phyloP scores from a whole-genome alignment of 805 yeast species.

The Phaffomyces opuntiae region DNA sequence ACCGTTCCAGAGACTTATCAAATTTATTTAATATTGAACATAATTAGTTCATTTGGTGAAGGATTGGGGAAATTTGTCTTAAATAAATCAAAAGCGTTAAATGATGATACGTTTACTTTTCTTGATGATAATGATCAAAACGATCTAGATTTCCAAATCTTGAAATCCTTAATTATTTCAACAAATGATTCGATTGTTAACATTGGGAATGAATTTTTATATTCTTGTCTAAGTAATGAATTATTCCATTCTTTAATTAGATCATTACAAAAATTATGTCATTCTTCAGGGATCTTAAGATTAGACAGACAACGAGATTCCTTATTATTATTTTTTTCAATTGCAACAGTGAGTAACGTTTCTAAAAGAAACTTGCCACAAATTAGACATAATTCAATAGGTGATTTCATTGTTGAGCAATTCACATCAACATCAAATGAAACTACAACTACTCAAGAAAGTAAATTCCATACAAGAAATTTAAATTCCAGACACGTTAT shows the following conservation, averaged over 20 bases:
- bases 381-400: constrained; percentile 33
- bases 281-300: constrained; percentile 72
- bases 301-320: constrained; percentile 51
- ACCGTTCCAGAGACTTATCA: constrained; percentile 54
- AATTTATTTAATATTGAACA: constrained; percentile 46
- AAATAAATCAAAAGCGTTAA: constrained; percentile 27
- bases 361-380: constrained; percentile 17
- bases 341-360: constrained; percentile 36
- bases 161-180: constrained; percentile 25
- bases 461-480: constrained; percentile 30
- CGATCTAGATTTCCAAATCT: constrained; percentile 5
- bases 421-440: constrained; percentile 8
- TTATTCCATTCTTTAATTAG: constrained; percentile 61
- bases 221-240: constrained; percentile 64
- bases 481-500: constrained; percentile 64
- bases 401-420: constrained; percentile 47
- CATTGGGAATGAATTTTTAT: constrained; percentile 45
- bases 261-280: constrained; percentile 74
- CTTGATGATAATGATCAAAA: constrained; percentile 13
- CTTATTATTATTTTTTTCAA: constrained; percentile 39
- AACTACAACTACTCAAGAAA: constrained; percentile 1
- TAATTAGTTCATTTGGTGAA: constrained; percentile 53
- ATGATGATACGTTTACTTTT: constrained; percentile 9
- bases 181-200: constrained; percentile 35
- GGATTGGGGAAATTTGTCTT: constrained; percentile 54